Evolutionary conservation across 116 monocot genomes (phyloP).

Genomic region (Dioscorea cayenensis): DNA sequence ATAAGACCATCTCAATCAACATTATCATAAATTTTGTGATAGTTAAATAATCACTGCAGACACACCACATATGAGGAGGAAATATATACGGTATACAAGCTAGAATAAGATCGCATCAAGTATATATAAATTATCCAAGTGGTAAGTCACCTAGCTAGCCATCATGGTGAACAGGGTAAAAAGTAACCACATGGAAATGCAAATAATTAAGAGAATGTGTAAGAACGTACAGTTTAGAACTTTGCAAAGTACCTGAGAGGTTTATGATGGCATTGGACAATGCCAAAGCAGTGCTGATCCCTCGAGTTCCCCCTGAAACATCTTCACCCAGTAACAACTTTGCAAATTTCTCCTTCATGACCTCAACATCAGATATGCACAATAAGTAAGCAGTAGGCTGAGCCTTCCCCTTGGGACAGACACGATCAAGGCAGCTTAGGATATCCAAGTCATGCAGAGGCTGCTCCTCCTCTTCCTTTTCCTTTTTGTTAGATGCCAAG

Average conservation of each 20-base stretch:
- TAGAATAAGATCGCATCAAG: too few relatives aligned
- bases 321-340: conserved; percentile 88
- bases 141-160: too few relatives aligned
- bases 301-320: conserved; percentile 65
- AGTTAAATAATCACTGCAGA: too few relatives aligned
- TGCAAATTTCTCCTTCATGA: conserved; percentile 89
- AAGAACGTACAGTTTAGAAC: background rate
- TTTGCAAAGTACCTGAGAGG: conserved; percentile 57
- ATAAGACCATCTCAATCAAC: too few relatives aligned
- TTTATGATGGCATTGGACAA: conserved; percentile 82
- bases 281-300: conserved; percentile 63
- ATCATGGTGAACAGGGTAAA: too few relatives aligned
- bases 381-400: conserved; percentile 42
- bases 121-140: too few relatives aligned
- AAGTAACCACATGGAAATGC: too few relatives aligned
- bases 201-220: too few relatives aligned
- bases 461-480: conserved; percentile 39
- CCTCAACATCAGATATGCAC: conserved; percentile 53
- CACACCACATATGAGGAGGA: too few relatives aligned
- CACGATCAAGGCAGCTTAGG: conserved; percentile 15
- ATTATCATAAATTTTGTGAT: too few relatives aligned
- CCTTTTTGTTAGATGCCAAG: conserved; percentile 31
- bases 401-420: conserved; percentile 46
- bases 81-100: too few relatives aligned
- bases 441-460: conserved; percentile 35